A percentile compares a stretch with the other conserved stretches of the same genome.
phyloP scores from a whole-genome alignment of 805 yeast genomes.

The Starmerella khaoyaiensis region DNA sequence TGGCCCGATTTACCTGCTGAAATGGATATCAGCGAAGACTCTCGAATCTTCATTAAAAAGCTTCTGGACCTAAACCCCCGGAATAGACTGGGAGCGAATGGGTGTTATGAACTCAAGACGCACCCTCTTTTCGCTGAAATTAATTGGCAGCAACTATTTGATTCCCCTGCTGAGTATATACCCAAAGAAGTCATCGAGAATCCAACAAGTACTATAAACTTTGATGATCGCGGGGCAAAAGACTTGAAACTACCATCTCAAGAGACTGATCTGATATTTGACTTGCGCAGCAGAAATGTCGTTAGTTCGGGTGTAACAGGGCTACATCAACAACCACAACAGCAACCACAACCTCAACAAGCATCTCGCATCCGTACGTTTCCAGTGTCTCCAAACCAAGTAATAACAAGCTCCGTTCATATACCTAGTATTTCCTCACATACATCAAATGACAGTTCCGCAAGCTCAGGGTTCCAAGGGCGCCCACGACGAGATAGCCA shows the following conservation, averaged over 20 bases:
- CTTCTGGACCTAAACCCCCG: conserved; percentile 53
- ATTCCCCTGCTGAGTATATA: conserved; percentile 63
- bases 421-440: no score
- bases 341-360: no score
- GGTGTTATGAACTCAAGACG: conserved; percentile 60
- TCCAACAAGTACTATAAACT: conserved; percentile 83
- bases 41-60: conserved; percentile 57
- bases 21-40: conserved; percentile 40
- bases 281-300: background rate
- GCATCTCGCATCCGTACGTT: no score
- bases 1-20: conserved; percentile 61
- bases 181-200: conserved; percentile 64
- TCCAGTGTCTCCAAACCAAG: no score
- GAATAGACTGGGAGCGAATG: conserved; percentile 57
- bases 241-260: conserved; percentile 11
- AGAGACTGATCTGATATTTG: conserved; percentile 12
- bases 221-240: conserved; percentile 80
- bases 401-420: no score
- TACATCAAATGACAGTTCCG: no score
- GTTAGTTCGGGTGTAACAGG: no score
- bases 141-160: conserved; percentile 63
- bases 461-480: no score
- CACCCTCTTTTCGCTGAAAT: conserved; percentile 66
- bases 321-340: no score
- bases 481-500: conserved; percentile 11